Evolutionary conservation across 2,329 filamentous ascomycete genomes (phyloP).

Genomic region (Epichloe sylvatica): DNA sequence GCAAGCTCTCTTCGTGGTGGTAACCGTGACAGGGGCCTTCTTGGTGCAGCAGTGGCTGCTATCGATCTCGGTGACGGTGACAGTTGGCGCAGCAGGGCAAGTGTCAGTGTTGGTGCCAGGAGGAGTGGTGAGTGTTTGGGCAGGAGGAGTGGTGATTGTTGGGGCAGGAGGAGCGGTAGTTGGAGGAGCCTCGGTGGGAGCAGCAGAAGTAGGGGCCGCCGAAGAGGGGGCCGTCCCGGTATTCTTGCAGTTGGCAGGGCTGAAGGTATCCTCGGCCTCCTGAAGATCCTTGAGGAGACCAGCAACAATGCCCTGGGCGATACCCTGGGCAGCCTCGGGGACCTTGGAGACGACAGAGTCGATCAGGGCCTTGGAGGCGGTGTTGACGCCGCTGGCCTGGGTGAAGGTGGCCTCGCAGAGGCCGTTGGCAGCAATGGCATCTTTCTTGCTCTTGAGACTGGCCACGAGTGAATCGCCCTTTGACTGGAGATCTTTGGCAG

Average conservation of each 20-base stretch:
- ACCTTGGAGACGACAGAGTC: slow-evolving; percentile 1
- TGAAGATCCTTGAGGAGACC: background rate
- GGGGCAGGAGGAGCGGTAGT: background rate
- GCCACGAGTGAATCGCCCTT: background rate
- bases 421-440: background rate
- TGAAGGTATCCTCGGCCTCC: background rate
- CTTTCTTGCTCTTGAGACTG: background rate
- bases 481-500: background rate
- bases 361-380: background rate
- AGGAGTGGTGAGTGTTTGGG: background rate
- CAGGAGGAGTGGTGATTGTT: background rate
- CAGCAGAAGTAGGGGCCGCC: background rate
- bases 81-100: slow-evolving; percentile 1
- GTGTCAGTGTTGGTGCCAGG: background rate
- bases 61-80: slow-evolving; percentile 1
- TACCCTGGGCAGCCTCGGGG: background rate
- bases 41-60: slow-evolving; percentile 1
- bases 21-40: background rate
- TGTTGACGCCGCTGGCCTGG: background rate
- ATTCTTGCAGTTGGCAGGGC: background rate
- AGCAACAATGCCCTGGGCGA: background rate
- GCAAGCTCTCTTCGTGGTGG: slow-evolving; percentile 1
- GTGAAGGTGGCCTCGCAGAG: background rate
- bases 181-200: background rate
- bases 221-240: background rate